Base-by-base conservation (phyloP, 2,329 filamentous ascomycete genomes). In the Xylaria sp. region DNA sequence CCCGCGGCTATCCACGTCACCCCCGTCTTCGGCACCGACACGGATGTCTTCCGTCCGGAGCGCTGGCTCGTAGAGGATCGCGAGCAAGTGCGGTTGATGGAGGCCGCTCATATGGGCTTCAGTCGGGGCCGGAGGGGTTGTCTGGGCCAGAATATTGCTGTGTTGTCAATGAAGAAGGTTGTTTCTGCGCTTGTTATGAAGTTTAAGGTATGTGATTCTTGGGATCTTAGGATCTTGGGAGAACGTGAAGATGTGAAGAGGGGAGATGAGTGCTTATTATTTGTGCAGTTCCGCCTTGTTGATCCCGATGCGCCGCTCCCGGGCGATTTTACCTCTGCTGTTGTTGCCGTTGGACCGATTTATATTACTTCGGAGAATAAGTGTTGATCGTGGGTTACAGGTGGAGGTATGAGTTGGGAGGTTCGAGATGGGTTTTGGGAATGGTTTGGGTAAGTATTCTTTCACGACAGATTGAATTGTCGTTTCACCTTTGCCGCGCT, bases 161-260 rank as follows among this genome's bases (percentile, higher is more conserved):
- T 65, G 2, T 48, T 70, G 56, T 65, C 66, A 46, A 68, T 70
- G 62, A 70, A 68, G 54, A 68, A 69, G 54, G 58, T 66, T 2
- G 51, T 68, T 16, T 62, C 68, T 30, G 67, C 67, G 5, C 39
- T 69, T 8, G 10, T 69, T 10, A 67, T 66, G 66, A 67, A 67
- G 23, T 67, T 64, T 10, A 59, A 66, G 54, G 68, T 67, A n/a
- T 57, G 65, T 64, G 53, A 3, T 13, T 16, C 10, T 10, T 37
- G 23, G 5, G 23, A 30, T 30, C 23, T 30, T 30, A 30, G 4
- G 2, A 30, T 30, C 23, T 5, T 30, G 23, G 23, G 23, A 30
- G 23, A 30, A 30, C 4, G 23, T 5, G 23, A 30, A n/a, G 18
- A 56, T 23, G 35, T 7, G 3, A 35, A n/a, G 10, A 6, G 7